phyloP scores from a whole-genome alignment of 331 rosid species.

The Dryas integrifolia region DNA sequence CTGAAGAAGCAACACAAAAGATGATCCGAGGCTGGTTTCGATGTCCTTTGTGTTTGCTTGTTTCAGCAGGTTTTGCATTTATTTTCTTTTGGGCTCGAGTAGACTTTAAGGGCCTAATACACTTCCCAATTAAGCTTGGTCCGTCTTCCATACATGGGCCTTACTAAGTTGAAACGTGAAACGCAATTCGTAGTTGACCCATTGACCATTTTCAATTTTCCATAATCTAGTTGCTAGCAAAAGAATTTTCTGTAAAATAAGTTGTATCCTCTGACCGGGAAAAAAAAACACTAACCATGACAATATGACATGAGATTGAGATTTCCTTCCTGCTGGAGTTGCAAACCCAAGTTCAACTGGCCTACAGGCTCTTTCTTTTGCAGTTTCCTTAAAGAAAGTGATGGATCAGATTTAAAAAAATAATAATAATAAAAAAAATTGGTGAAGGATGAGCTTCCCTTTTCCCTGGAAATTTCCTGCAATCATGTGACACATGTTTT shows the following conservation, averaged over 20 bases:
- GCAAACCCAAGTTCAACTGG: neutral
- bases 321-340: neutral
- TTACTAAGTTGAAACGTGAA: neutral
- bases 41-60: neutral
- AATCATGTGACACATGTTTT: conserved; percentile 19
- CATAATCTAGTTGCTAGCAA: neutral
- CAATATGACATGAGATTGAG: neutral
- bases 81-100: neutral
- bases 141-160: neutral
- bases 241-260: too few relatives aligned
- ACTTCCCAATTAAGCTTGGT: too few relatives aligned
- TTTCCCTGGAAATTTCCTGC: neutral
- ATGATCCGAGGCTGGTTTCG: neutral
- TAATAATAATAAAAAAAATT: too few relatives aligned
- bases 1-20: too few relatives aligned
- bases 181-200: neutral
- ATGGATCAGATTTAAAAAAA: neutral
- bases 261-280: too few relatives aligned
- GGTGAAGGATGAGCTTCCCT: neutral
- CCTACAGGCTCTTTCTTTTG: neutral
- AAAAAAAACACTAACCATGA: neutral
- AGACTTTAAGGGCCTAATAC: too few relatives aligned
- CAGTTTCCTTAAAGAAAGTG: neutral
- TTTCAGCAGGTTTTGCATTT: neutral
- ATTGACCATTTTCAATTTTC: neutral